Conservation (phyloP, 1,284 basidiomycete genomes). For the Cutaneotrichosporon mucoides region DNA sequence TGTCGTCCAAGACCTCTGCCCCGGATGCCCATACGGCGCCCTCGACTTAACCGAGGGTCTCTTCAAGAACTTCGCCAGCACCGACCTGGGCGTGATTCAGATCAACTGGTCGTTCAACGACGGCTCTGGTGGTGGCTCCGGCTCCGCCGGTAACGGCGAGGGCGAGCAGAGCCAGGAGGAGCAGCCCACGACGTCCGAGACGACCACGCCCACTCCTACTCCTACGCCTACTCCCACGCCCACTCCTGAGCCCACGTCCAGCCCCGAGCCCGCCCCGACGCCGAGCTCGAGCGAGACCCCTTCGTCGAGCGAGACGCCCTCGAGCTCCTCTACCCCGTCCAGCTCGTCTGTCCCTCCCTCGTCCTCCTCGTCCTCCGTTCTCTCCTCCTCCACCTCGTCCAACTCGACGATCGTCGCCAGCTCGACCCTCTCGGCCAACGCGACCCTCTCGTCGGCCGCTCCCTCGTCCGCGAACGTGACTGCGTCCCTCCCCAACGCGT, state of each 20-base stretch:
- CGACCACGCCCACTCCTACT: neutral
- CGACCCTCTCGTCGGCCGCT: conserved; percentile 15
- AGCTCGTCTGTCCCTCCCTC: neutral
- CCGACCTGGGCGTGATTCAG: conserved; percentile 55
- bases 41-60: conserved; percentile 74
- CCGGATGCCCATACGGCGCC: conserved; percentile 53
- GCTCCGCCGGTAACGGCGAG: neutral
- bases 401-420: conserved; percentile 1
- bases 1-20: conserved; percentile 60
- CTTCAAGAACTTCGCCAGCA: conserved; percentile 54
- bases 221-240: conserved; percentile 6
- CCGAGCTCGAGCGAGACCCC: conserved; percentile 29
- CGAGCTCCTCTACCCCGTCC: conserved; percentile 26
- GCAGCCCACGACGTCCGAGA: no score
- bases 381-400: neutral
- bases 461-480: conserved; percentile 9
- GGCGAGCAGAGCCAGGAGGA: neutral
- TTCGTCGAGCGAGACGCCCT: no score
- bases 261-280: conserved; percentile 18
- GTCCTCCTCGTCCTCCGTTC: no score
- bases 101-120: conserved; percentile 59
- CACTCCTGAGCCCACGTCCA: conserved; percentile 5
- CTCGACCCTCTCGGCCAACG: neutral
- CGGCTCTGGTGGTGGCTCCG: conserved; percentile 24
- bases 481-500: conserved; percentile 3